Conservation (phyloP, 805 yeast species). For the Candida tibetensis region DNA sequence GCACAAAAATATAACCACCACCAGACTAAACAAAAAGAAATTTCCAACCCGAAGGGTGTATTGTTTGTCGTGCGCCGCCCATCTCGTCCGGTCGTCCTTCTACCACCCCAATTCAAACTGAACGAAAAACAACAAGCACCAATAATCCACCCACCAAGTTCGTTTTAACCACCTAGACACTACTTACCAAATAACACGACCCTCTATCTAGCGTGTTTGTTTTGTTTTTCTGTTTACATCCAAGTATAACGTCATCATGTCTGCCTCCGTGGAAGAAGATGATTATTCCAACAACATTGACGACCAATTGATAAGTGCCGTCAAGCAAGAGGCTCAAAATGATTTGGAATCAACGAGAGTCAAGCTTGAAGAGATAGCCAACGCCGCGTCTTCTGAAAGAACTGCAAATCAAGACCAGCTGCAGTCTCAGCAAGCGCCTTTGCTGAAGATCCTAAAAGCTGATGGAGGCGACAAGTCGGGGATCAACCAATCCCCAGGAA, state of each 20-base stretch:
- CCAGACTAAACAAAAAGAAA: too few relatives aligned
- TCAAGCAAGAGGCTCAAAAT: conserved; percentile 26
- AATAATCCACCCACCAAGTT: neutral
- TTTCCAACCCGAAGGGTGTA: too few relatives aligned
- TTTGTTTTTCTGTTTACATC: conserved; percentile 1
- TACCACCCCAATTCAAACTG: conserved; percentile 1
- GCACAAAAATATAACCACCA: too few relatives aligned
- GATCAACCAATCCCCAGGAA: neutral
- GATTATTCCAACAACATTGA: conserved; percentile 37
- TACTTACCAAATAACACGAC: conserved; percentile 23
- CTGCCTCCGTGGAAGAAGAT: conserved; percentile 16
- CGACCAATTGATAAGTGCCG: conserved; percentile 41
- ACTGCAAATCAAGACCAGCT: neutral
- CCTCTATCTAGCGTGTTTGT: conserved; percentile 6
- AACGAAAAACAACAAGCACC: conserved; percentile 2
- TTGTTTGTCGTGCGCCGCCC: neutral
- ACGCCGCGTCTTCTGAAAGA: conserved; percentile 22
- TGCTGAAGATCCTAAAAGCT: neutral
- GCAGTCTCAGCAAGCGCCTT: neutral
- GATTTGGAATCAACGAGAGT: conserved; percentile 15
- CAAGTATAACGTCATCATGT: conserved; percentile 4
- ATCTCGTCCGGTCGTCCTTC: neutral
- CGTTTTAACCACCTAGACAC: conserved; percentile 18
- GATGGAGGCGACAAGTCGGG: neutral
- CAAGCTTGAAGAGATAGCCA: conserved; percentile 33